Percentiles rank a stretch among this genome's conserved stretches.
Conservation (phyloP, 176 grass and related monocot species). For the Oryza brachyantha region DNA sequence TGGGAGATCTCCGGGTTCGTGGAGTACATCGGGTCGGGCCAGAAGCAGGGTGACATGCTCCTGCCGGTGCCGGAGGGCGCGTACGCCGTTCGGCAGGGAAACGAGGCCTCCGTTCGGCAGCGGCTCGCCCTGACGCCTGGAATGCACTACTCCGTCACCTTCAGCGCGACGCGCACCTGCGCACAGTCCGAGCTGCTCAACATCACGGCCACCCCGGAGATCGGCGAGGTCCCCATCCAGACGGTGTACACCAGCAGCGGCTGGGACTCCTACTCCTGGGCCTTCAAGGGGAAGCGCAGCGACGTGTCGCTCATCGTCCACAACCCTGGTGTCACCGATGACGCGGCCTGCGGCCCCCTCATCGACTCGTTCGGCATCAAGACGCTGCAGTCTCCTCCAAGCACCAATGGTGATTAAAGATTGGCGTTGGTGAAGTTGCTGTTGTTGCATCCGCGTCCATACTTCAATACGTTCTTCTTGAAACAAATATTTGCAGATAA, state of each 20-base stretch:
- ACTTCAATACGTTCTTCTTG: neutral
- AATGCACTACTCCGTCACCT: slow-evolving; percentile 53
- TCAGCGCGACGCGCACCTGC: slow-evolving; percentile 66
- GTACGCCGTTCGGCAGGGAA: slow-evolving; percentile 53
- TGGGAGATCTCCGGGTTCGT: slow-evolving; percentile 54
- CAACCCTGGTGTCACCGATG: slow-evolving; percentile 47
- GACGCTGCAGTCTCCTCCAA: slow-evolving; percentile 21
- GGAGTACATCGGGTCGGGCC: slow-evolving; percentile 50
- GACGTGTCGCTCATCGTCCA: slow-evolving; percentile 37
- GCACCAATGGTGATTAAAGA: slow-evolving; percentile 23
- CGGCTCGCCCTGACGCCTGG: slow-evolving; percentile 33
- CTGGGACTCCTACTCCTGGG: slow-evolving; percentile 68
- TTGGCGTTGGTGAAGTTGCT: neutral
- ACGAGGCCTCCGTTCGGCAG: slow-evolving; percentile 56
- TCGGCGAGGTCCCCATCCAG: slow-evolving; percentile 54
- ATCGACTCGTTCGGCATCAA: slow-evolving; percentile 45
- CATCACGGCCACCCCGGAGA: slow-evolving; percentile 36
- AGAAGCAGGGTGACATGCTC: slow-evolving; percentile 56
- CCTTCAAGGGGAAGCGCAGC: slow-evolving; percentile 24
- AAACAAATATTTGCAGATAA: slow-evolving; percentile 25
- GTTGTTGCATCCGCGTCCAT: neutral
- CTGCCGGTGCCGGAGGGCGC: slow-evolving; percentile 62
- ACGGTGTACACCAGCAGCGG: slow-evolving; percentile 58
- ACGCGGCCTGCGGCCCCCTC: slow-evolving; percentile 49
- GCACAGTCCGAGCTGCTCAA: slow-evolving; percentile 60